Percentiles rank a stretch among this genome's conserved stretches.
These are phyloP conservation scores for Neopestalotiopsis sp. DNA, from an alignment of 2,329 filamentous ascomycete species.

Conservation along the genomic window DNA sequence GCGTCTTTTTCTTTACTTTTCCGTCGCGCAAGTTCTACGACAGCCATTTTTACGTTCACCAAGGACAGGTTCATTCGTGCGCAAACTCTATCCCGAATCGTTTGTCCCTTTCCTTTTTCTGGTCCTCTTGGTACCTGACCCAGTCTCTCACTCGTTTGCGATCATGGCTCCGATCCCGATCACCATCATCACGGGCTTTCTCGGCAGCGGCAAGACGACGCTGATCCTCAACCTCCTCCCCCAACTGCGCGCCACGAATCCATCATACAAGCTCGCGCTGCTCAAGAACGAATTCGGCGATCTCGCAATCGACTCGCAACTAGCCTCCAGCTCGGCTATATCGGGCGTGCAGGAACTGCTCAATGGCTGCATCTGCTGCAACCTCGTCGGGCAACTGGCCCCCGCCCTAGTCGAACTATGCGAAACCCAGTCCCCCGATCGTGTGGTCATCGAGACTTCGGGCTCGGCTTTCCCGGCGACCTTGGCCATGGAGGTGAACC, in stretches of 20 bases:
- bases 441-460: slow-evolving; percentile 93
- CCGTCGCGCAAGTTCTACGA: background rate
- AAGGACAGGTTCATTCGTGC: slow-evolving; percentile 21
- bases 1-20: slow-evolving; percentile 2
- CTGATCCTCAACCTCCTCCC: slow-evolving; percentile 93
- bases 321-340: slow-evolving; percentile 82
- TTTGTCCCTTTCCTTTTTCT: background rate
- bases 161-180: slow-evolving; percentile 78
- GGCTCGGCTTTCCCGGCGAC: slow-evolving; percentile 90
- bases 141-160: background rate
- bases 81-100: background rate
- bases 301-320: slow-evolving; percentile 88
- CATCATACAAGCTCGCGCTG: slow-evolving; percentile 84
- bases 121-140: background rate
- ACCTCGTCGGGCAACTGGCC: slow-evolving; percentile 89
- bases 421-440: slow-evolving; percentile 65
- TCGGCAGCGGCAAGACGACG: slow-evolving; percentile 95
- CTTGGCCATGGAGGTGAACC: slow-evolving; percentile 87
- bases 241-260: slow-evolving; percentile 78
- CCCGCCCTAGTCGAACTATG: slow-evolving; percentile 80
- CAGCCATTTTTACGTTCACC: slow-evolving; percentile 4
- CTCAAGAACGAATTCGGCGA: slow-evolving; percentile 99
- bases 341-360: slow-evolving; percentile 91
- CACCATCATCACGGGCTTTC: slow-evolving; percentile 94
- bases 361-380: slow-evolving; percentile 98